Percentiles rank a stretch among this genome's conserved stretches.
Evolutionary conservation across 257 asterid genomes (phyloP).

Genomic region (Cordia subcordata): DNA sequence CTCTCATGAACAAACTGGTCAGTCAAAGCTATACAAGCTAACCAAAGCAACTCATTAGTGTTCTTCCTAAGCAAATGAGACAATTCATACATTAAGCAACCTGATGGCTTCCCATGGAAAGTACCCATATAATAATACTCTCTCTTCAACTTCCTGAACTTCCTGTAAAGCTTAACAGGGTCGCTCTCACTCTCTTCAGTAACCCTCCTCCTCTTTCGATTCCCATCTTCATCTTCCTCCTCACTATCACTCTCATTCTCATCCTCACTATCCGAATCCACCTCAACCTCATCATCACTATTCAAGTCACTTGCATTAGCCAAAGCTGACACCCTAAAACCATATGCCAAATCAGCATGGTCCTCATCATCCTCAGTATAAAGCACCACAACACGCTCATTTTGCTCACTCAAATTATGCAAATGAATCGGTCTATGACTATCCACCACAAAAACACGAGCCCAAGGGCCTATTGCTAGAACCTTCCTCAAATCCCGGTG

Average conservation of each 20-base stretch:
- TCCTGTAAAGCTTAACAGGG: conserved; percentile 63
- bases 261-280: conserved; percentile 59
- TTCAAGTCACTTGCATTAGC: conserved; percentile 81
- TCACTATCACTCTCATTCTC: conserved; percentile 61
- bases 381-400: conserved; percentile 80
- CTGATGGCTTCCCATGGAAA: conserved; percentile 94
- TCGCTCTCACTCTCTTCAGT: conserved; percentile 41
- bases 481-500: conserved; percentile 81
- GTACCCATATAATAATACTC: conserved; percentile 86
- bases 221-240: conserved; percentile 43
- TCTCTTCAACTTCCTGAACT: conserved; percentile 60
- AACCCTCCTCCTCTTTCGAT: conserved; percentile 61
- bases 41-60: conserved; percentile 83
- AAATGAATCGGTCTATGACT: conserved; percentile 97
- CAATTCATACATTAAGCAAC: conserved; percentile 94
- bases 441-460: conserved; percentile 83
- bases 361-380: conserved; percentile 75
- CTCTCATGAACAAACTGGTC: conserved; percentile 96
- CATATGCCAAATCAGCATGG: conserved; percentile 79
- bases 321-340: conserved; percentile 76
- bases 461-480: conserved; percentile 50
- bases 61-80: conserved; percentile 69
- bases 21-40: conserved; percentile 92
- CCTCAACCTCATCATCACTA: conserved; percentile 78
- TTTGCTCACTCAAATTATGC: conserved; percentile 70